Percentiles rank a stretch among this genome's conserved stretches.
These are phyloP conservation scores for Wickerhamomyces xylosicus DNA, from an alignment of 805 yeast species.

Conservation along the genomic window DNA sequence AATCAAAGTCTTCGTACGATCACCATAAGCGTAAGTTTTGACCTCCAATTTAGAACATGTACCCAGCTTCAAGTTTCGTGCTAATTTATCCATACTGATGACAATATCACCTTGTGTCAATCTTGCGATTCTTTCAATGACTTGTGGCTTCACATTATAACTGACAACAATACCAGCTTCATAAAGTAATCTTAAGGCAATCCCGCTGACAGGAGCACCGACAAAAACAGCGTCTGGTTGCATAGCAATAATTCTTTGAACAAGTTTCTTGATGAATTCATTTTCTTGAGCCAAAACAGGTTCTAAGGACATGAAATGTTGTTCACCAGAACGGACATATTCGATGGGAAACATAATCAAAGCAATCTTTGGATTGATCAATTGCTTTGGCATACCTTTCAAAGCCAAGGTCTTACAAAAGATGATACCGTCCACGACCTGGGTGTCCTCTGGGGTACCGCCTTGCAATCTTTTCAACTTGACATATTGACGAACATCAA, in stretches of 20 bases:
- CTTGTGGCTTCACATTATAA: constrained; percentile 69
- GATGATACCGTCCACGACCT: constrained; percentile 64
- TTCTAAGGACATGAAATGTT: constrained; percentile 71
- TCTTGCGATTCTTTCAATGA: constrained; percentile 66
- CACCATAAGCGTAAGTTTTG: constrained; percentile 47
- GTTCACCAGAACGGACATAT: constrained; percentile 57
- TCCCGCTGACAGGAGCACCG: constrained; percentile 72
- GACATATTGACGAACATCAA: constrained; percentile 82
- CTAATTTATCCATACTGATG: constrained; percentile 75
- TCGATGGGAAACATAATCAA: constrained; percentile 85
- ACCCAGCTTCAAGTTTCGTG: constrained; percentile 65
- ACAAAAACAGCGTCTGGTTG: constrained; percentile 73
- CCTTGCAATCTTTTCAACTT: constrained; percentile 83
- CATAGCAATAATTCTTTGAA: constrained; percentile 64
- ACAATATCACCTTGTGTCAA: constrained; percentile 80
- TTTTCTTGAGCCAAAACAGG: constrained; percentile 81
- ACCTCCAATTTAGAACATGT: constrained; percentile 65
- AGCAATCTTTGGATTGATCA: constrained; percentile 65
- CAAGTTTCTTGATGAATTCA: constrained; percentile 74
- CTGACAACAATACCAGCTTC: constrained; percentile 77
- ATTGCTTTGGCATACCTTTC: constrained; percentile 59
- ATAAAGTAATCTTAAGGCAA: constrained; percentile 62
- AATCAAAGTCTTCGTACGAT: constrained; percentile 59
- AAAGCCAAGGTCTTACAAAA: constrained; percentile 79
- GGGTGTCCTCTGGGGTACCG: constrained; percentile 50